These are phyloP conservation scores for Globisporangium middletonii DNA, from an alignment of 352 stramenopile species.

Conservation along the genomic window DNA sequence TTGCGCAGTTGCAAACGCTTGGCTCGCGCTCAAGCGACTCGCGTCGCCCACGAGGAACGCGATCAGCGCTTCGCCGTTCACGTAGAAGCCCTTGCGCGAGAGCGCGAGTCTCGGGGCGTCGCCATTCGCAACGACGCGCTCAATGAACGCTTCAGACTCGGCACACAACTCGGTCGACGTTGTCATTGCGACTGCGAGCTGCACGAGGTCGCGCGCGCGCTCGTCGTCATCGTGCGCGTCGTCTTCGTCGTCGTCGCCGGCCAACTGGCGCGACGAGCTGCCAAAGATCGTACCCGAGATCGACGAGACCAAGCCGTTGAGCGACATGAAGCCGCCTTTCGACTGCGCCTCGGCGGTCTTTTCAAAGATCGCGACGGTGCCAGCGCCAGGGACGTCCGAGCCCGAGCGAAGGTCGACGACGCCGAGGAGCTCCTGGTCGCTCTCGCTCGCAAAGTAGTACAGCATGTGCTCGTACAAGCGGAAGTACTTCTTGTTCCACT, in stretches of 20 bases:
- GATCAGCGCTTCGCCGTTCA: slow-evolving; percentile 69
- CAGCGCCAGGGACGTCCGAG: slow-evolving; percentile 60
- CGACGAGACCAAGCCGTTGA: slow-evolving; percentile 78
- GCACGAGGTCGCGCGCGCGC: slow-evolving; percentile 45
- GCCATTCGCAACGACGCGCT: slow-evolving; percentile 25
- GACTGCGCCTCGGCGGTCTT: slow-evolving; percentile 49
- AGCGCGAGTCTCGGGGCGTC: slow-evolving; percentile 24
- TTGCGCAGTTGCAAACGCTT: slow-evolving; percentile 66
- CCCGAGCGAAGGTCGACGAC: slow-evolving; percentile 76
- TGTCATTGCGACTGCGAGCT: slow-evolving; percentile 64
- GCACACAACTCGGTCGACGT: slow-evolving; percentile 58
- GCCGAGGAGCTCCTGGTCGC: slow-evolving; percentile 76
- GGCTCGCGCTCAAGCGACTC: slow-evolving; percentile 43
- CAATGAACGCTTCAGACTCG: slow-evolving; percentile 56
- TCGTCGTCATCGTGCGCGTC: slow-evolving; percentile 45
- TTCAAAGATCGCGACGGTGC: slow-evolving; percentile 79
- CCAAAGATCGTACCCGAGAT: slow-evolving; percentile 77
- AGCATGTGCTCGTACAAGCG: slow-evolving; percentile 84
- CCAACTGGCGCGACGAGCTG: slow-evolving; percentile 39
- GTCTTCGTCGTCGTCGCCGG: slow-evolving; percentile 27
- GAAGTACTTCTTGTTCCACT: slow-evolving; percentile 89
- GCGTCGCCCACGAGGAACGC: slow-evolving; percentile 67
- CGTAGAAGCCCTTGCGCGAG: slow-evolving; percentile 62
- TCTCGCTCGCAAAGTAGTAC: slow-evolving; percentile 86
- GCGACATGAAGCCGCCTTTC: slow-evolving; percentile 64